A percentile compares a stretch with the other conserved stretches of the same genome.
Conservation (phyloP, 225 moss, liverwort and hornwort species). For the Takakia lepidozioides region DNA sequence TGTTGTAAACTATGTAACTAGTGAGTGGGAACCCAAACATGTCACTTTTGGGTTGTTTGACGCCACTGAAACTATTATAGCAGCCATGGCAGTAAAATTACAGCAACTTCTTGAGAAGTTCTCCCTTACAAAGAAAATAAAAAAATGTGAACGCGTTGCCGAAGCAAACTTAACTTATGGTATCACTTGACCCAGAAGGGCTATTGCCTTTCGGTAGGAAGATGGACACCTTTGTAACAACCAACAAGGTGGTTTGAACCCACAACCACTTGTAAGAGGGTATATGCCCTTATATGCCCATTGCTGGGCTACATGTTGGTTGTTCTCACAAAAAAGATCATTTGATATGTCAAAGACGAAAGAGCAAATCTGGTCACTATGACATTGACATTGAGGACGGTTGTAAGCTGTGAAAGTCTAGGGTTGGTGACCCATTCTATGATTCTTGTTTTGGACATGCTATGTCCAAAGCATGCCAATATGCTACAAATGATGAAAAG, state of each 20-base stretch:
- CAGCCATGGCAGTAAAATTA: neutral
- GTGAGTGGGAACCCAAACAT: slow-evolving; percentile 1
- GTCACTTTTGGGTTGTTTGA: neutral
- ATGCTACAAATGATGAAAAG: neutral
- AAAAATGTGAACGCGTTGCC: too few relatives aligned
- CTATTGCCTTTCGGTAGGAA: too few relatives aligned
- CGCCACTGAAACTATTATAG: neutral
- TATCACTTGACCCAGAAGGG: too few relatives aligned
- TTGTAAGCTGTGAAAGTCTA: neutral
- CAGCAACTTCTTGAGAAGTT: neutral
- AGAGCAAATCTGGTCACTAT: neutral
- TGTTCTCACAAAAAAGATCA: neutral
- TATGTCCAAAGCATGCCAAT: neutral
- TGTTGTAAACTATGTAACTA: neutral
- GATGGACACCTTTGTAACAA: too few relatives aligned
- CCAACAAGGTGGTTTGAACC: too few relatives aligned
- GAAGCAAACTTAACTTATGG: too few relatives aligned
- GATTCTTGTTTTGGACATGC: neutral
- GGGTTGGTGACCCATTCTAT: neutral
- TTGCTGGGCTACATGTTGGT: too few relatives aligned
- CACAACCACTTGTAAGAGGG: too few relatives aligned
- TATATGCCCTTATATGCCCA: too few relatives aligned
- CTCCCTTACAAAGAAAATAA: too few relatives aligned
- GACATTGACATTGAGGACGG: neutral
- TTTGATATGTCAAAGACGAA: neutral